Evolutionary conservation across 2,329 filamentous ascomycete species (phyloP).

Genomic region (Aphanoascus verrucosus): DNA sequence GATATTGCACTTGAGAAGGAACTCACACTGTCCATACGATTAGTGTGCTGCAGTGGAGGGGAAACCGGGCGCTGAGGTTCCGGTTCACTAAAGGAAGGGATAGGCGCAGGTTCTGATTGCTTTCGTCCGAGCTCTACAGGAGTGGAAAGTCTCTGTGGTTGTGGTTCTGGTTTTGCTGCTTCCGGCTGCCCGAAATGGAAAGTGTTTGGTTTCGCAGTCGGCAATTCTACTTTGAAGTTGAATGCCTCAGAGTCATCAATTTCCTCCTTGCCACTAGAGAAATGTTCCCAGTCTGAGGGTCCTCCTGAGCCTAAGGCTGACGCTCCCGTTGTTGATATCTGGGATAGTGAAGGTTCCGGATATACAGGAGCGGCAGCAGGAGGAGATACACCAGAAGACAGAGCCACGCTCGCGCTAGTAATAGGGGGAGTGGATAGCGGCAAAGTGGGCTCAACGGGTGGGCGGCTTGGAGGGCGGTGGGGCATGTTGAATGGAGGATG

Average conservation of each 20-base stretch:
- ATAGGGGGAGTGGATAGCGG: constrained; percentile 13
- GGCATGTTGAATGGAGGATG: background rate
- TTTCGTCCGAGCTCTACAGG: background rate
- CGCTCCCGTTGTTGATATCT: constrained; percentile 9
- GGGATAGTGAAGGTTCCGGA: constrained; percentile 8
- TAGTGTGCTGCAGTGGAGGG: constrained; percentile 13
- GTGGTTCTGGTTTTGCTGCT: background rate
- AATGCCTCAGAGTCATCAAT: constrained; percentile 25
- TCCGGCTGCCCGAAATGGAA: background rate
- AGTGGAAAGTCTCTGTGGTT: background rate
- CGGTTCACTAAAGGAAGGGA: background rate
- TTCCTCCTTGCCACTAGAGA: constrained; percentile 27
- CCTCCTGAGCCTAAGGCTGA: constrained; percentile 34
- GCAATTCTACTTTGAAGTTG: too few relatives aligned
- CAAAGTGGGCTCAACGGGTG: constrained; percentile 14
- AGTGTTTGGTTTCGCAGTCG: too few relatives aligned
- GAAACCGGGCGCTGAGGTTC: background rate
- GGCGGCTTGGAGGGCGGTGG: constrained; percentile 9
- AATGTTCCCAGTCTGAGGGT: constrained; percentile 41
- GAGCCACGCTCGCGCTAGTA: background rate
- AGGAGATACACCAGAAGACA: constrained; percentile 15
- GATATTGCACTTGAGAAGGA: constrained; percentile 23
- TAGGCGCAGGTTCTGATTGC: background rate
- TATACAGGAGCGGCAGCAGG: constrained; percentile 20
- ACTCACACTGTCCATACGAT: constrained; percentile 24